Base-by-base conservation (phyloP, 148 eudicot species). In the Chenopodium formosanum region DNA sequence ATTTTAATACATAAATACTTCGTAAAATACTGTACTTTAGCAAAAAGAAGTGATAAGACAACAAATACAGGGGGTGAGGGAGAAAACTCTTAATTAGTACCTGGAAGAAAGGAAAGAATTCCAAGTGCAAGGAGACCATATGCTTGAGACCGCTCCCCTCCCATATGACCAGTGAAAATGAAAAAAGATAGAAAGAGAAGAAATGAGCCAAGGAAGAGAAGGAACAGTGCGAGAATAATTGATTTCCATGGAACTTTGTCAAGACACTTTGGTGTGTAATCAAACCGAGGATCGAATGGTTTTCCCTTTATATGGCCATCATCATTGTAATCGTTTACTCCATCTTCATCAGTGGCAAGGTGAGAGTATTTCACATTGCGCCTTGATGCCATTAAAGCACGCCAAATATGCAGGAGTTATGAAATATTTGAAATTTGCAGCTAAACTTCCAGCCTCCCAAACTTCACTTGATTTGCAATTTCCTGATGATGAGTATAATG, bases 181-280 rank as follows among this genome's bases (percentile, higher is more conserved):
- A 95, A 95, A 83, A 89, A 81, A 22, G 97, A 86, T 9, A 95
- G 88, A 75, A 89, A 89, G 70, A 95, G 88, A 78, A 95, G 97
- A 29, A 90, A 34, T 25, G 83, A 87, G 0, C 99, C 99, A 62
- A 95, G 91, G 32, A 88, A 77, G 58, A 95, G 93, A 73, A 95
- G 86, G 80, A 95, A 93, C 75, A 95, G 77, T 2, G 99, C 97
- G 50, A 95, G 95, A 47, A 79, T 78, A 82, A 95, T 95, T 31
- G 97, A 95, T 85, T 92, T 95, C 97, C 97, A 95, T 16, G 99
- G 99, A 75, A 95, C 88, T 86, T 84, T 89, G 73, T 95, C 93
- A 9, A 87, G 80, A 47, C 87, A 66, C 83, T 76, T 89, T 17
- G 97, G 99, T 1, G 85, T 80, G 82, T 92, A 95, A 84, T 95